Conservation (phyloP, 345 rosid species). For the Geranium rotundifolium region DNA sequence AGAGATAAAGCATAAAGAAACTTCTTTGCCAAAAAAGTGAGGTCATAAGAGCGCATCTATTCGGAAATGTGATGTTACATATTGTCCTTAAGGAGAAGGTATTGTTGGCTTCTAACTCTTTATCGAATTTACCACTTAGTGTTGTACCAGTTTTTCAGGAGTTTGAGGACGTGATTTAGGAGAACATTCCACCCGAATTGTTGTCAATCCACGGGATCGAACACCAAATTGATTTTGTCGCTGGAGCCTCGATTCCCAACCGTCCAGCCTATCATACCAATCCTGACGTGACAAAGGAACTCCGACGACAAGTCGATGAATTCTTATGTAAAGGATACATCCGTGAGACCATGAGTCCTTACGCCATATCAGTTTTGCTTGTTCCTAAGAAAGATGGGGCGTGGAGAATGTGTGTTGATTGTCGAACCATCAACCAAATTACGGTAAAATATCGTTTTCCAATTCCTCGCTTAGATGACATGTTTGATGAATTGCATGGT, state of each 20-base stretch:
- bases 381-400: neutral
- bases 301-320: neutral
- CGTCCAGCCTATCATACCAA: too few relatives aligned
- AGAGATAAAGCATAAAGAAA: neutral
- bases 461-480: neutral
- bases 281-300: too few relatives aligned
- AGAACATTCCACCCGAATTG: neutral
- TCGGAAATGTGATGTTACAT: too few relatives aligned
- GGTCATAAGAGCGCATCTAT: too few relatives aligned
- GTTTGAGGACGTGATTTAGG: neutral
- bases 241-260: too few relatives aligned
- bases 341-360: slow-evolving; percentile 2
- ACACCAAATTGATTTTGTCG: slow-evolving; percentile 2
- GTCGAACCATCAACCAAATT: too few relatives aligned
- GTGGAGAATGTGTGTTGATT: too few relatives aligned
- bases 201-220: neutral
- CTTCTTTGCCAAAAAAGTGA: neutral
- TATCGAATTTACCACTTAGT: too few relatives aligned
- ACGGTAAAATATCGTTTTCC: too few relatives aligned
- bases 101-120: too few relatives aligned
- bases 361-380: neutral
- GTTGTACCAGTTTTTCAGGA: neutral
- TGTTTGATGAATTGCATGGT: slow-evolving; percentile 6
- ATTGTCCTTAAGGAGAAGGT: too few relatives aligned
- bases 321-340: neutral